Conservation (phyloP, 116 monocot genomes). For the Posidonia oceanica region DNA sequence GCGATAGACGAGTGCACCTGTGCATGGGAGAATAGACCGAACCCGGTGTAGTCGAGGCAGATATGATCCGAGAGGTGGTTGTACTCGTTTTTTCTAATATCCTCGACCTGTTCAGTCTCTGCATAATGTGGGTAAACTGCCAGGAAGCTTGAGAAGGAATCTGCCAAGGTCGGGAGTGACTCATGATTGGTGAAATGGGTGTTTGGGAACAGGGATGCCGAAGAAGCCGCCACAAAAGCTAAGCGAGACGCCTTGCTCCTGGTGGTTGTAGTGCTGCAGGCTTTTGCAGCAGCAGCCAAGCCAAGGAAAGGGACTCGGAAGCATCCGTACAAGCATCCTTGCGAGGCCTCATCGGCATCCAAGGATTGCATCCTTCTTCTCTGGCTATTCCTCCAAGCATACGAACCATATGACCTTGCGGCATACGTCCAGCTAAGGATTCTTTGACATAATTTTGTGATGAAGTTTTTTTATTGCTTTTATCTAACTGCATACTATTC, state of each 20-base stretch:
- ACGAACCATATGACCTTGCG: too few species aligned
- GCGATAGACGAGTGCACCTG: conserved; percentile 21
- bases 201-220: conserved; percentile 19
- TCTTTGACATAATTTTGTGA: too few species aligned
- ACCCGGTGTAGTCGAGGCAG: conserved; percentile 95
- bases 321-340: conserved; percentile 4
- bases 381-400: background rate
- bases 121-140: conserved; percentile 89
- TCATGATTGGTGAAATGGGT: conserved; percentile 45
- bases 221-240: conserved; percentile 17
- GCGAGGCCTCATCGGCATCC: background rate
- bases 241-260: conserved; percentile 17
- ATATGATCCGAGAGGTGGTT: conserved; percentile 71
- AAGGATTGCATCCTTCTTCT: conserved; percentile 3
- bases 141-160: conserved; percentile 66
- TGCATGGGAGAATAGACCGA: conserved; percentile 79
- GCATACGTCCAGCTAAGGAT: too few species aligned
- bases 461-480: too few species aligned
- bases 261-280: conserved; percentile 1
- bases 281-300: background rate
- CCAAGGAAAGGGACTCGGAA: conserved; percentile 1
- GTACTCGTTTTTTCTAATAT: conserved; percentile 58
- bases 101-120: conserved; percentile 49
- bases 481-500: too few species aligned
- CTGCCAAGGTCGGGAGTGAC: conserved; percentile 46